Evolutionary conservation across 2,329 filamentous ascomycete species (phyloP).

Genomic region (Aspergillus thermomutatus): DNA sequence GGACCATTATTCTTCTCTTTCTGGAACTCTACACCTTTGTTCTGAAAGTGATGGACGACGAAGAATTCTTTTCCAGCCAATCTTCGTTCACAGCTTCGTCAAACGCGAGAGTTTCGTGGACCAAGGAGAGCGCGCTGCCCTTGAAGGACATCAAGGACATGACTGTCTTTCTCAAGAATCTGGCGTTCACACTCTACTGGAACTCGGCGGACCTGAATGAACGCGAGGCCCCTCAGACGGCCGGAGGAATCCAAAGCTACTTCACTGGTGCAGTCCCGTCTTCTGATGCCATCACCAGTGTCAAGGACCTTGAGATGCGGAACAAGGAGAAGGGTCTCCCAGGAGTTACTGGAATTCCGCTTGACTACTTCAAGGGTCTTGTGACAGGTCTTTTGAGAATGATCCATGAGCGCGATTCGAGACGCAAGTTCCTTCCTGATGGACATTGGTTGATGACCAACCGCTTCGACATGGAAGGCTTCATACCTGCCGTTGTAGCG

Average conservation of each 20-base stretch:
- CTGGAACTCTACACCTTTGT: conserved; percentile 93
- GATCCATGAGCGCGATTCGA: conserved; percentile 89
- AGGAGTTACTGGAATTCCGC: conserved; percentile 67
- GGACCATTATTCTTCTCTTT: conserved; percentile 85
- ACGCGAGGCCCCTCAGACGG: conserved; percentile 35
- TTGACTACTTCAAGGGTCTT: conserved; percentile 74
- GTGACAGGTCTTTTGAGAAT: conserved; percentile 78
- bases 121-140: conserved; percentile 64
- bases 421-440: conserved; percentile 76
- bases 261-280: conserved; percentile 34
- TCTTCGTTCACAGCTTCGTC: conserved; percentile 43
- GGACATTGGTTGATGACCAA: conserved; percentile 94
- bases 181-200: conserved; percentile 87
- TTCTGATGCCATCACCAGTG: conserved; percentile 20
- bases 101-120: conserved; percentile 54
- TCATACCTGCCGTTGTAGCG: conserved; percentile 78
- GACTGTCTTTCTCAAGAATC: conserved; percentile 81
- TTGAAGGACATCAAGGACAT: conserved; percentile 69
- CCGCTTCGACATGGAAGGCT: conserved; percentile 80
- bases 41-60: conserved; percentile 88
- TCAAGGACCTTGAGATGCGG: conserved; percentile 36
- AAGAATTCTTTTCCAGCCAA: conserved; percentile 77
- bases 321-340: conserved; percentile 50
- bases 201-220: conserved; percentile 65
- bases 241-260: conserved; percentile 46